Evolutionary conservation across 2,329 filamentous ascomycete genomes (phyloP).

Genomic region (Pseudogymnoascus sp.): DNA sequence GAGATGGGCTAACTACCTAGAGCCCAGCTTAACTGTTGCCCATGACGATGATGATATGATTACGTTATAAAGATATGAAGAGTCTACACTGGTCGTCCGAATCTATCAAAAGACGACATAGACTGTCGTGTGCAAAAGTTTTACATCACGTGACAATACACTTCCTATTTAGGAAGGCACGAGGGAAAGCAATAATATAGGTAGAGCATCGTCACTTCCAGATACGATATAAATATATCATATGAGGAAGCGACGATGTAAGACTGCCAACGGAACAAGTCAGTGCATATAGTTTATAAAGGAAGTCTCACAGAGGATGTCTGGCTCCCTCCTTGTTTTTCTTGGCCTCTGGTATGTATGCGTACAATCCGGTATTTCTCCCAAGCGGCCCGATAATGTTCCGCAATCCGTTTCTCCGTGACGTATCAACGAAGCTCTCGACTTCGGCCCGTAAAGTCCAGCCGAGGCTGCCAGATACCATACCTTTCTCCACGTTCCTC

Average conservation of each 20-base stretch:
- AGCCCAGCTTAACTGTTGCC: background rate
- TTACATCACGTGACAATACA: background rate
- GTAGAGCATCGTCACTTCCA: too few relatives aligned
- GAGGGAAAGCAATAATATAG: background rate
- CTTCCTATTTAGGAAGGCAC: background rate
- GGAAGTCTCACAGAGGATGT: background rate
- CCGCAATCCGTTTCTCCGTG: background rate
- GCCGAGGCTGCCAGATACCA: conserved; percentile 5
- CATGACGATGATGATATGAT: background rate
- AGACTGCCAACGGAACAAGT: background rate
- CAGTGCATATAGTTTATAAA: background rate
- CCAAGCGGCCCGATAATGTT: background rate
- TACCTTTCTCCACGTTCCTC: conserved; percentile 7
- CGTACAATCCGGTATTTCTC: too few relatives aligned
- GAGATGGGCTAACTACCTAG: background rate
- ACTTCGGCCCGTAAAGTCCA: conserved; percentile 4
- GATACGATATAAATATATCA: background rate
- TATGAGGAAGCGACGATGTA: background rate
- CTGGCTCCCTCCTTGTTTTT: background rate
- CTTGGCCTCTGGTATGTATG: background rate
- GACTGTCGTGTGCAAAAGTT: too few relatives aligned
- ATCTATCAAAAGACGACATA: background rate
- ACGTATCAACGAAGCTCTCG: conserved; percentile 3
- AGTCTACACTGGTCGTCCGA: background rate
- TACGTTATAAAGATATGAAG: background rate